Base-by-base conservation (phyloP, 257 asterid species). In the Solanum pennellii region DNA sequence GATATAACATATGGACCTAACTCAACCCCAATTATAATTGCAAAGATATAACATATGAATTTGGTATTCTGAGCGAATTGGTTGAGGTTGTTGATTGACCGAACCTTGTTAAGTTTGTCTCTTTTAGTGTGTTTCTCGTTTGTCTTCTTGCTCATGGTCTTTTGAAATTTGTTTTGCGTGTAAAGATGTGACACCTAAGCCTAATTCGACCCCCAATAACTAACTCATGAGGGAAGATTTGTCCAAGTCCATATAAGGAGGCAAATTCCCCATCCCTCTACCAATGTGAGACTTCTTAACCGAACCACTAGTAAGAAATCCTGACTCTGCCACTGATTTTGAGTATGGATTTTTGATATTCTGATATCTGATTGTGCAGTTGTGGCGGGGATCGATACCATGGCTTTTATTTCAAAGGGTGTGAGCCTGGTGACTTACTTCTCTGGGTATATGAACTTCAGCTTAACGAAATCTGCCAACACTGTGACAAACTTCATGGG, bases 371-470 rank as follows among this genome's bases (percentile, higher is more conserved):
- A 80, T 80, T 68, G 4, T 86, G 87, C 59, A 94, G 98, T 88
- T 33, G 83, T 93, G 90, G 93, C 45, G 82, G 94, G 91, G 82
- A 83, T 94, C 84, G 98, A 93, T 82, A 92, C 92, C 87, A 93
- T 94, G 95, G 96, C 94, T 2, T 88, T 92, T 69, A 91, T 92
- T 14, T 93, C 95, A 16, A 92, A 92, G 85, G 89, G 90, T 92
- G 95, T 92, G 91, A 94, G 95, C 91, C 73, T 94, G 88, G 93
- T 93, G 80, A 94, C 94, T 89, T 94, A 93, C 88, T 94, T 94
- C 89, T 88, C 90, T 6, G 89, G 90, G 89, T 91, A 92, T 90
- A 91, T 94, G 96, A 89, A 93, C 89, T 90, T 94, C 80, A 94
- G 92, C 91, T 91, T 94, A 25, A 62, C 93, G 37, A 88, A 88